Evolutionary conservation across 345 rosid genomes (phyloP), one percentile per base, ranked within the genome.

Genomic region (Nephelium lappaceum): DNA sequence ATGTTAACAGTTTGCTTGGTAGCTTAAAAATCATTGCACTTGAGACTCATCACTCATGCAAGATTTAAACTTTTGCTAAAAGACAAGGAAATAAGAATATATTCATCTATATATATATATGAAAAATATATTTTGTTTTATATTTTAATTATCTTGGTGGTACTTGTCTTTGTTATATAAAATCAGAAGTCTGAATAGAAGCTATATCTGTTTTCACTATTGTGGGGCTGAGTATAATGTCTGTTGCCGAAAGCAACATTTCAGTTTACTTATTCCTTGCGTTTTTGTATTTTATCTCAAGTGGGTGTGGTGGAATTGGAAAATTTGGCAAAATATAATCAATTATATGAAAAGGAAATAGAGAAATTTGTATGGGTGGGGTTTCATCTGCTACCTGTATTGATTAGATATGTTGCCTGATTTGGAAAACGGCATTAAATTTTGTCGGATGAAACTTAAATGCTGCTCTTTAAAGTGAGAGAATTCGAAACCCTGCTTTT

Each of bases 401-500:
- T 12, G 64, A 18, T 19, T 55, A 36, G 63, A 75, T n/a, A 66
- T 65, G 63, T 65, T 65, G 31, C 72, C 72, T 75, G 72, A 75
- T 36, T 47, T 21, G 38, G 64, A 42, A 31, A 36, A 21, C 36
- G 19, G 51, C 71, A 75, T 65, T 75, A 31, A 47, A 65, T 27
- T 1, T 14, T 47, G 64, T 51, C 78, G 47, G 71, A 49, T 65
- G 47, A 49, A 31, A 75, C 63, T 65, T 65, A 75, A 75, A 75
- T 64, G 78, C 69, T 60, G 10, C 11, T 19, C 15, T 60, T 60
- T 47, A 2, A 31, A 45, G 69, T 39, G 55, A 63, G 38, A 62
- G 69, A 74, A 64, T 47, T 64, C 12, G 12, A 5, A 64, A 11
- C 67, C n/a, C 15, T 11, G 64, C 19, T 45, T 41, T 64, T 31